Percentiles rank a stretch among this genome's conserved stretches.
phyloP scores from a whole-genome alignment of 2,329 filamentous ascomycete genomes.

The Scytalidium lignicola region DNA sequence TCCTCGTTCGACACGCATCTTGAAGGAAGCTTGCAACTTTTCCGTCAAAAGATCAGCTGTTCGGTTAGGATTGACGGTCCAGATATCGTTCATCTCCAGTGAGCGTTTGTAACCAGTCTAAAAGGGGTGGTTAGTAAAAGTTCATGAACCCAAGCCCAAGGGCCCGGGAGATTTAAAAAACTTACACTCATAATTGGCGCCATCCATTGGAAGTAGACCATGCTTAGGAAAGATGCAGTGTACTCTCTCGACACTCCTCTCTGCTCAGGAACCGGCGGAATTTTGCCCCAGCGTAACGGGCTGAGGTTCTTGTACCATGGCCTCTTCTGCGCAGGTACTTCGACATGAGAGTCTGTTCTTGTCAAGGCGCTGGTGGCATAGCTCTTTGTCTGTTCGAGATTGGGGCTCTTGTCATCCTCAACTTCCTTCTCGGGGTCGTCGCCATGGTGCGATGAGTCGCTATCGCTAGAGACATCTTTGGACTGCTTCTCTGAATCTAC shows the following conservation, averaged over 20 bases:
- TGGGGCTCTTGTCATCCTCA: slow-evolving; percentile 20
- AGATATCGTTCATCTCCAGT: slow-evolving; percentile 81
- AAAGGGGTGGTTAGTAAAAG: slow-evolving; percentile 11
- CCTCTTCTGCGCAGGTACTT: slow-evolving; percentile 33
- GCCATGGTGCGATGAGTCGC: slow-evolving; percentile 3
- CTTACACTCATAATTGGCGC: slow-evolving; percentile 74
- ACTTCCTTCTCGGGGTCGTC: slow-evolving; percentile 16
- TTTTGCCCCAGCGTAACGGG: slow-evolving; percentile 54
- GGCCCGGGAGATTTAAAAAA: slow-evolving; percentile 12
- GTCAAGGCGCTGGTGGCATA: slow-evolving; percentile 49
- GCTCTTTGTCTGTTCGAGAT: slow-evolving; percentile 42
- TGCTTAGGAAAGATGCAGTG: slow-evolving; percentile 67
- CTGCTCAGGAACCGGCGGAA: slow-evolving; percentile 51
- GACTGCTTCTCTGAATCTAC: slow-evolving; percentile 14
- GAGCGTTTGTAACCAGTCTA: slow-evolving; percentile 80
- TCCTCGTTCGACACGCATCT: slow-evolving; percentile 60
- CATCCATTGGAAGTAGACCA: slow-evolving; percentile 86
- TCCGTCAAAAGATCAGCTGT: slow-evolving; percentile 64
- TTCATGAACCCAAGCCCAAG: neutral
- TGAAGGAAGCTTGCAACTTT: slow-evolving; percentile 63
- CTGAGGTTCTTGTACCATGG: slow-evolving; percentile 62
- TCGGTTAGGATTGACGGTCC: slow-evolving; percentile 78
- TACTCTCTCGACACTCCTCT: slow-evolving; percentile 61
- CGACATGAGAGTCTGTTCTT: slow-evolving; percentile 30
- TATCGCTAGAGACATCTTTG: slow-evolving; percentile 1